These are phyloP conservation scores for Cutaneotrichosporon spelunceum DNA, from an alignment of 1,284 basidiomycete species.

Conservation along the genomic window DNA sequence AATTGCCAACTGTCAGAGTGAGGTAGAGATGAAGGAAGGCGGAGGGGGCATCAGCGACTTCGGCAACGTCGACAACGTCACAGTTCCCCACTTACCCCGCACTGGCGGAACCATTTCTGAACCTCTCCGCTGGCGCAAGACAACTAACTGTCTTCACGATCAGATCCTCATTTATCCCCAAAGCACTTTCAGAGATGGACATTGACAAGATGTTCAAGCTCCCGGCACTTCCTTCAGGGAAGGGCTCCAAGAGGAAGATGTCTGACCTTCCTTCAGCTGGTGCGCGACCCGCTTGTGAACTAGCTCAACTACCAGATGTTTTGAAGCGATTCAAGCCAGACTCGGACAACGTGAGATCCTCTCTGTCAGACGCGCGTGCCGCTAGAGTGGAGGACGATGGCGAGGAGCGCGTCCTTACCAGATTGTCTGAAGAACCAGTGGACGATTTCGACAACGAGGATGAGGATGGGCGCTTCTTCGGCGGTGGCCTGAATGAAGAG, in stretches of 20 bases:
- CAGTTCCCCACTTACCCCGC: constrained; percentile 1
- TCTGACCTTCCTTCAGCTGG: constrained; percentile 71
- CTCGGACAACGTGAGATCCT: background rate
- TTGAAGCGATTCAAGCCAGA: constrained; percentile 20
- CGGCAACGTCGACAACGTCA: background rate
- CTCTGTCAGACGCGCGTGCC: background rate
- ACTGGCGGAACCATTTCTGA: background rate
- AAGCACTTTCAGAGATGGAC: constrained; percentile 34
- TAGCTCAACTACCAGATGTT: constrained; percentile 1
- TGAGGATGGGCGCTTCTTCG: constrained; percentile 89
- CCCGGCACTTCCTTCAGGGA: constrained; percentile 36
- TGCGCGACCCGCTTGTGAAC: constrained; percentile 16
- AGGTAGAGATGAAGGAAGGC: background rate
- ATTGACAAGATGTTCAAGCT: constrained; percentile 52
- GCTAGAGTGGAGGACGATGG: background rate
- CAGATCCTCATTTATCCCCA: background rate
- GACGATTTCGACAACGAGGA: constrained; percentile 64
- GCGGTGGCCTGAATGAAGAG: constrained; percentile 80
- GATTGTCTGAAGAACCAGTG: background rate
- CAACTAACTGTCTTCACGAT: background rate
- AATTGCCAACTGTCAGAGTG: background rate
- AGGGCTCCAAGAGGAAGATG: constrained; percentile 70
- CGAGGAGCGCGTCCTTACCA: background rate
- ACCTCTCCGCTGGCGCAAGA: background rate
- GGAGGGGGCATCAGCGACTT: background rate